Base-by-base conservation (phyloP, 148 eudicot species). In the Rhododendron vialii region DNA sequence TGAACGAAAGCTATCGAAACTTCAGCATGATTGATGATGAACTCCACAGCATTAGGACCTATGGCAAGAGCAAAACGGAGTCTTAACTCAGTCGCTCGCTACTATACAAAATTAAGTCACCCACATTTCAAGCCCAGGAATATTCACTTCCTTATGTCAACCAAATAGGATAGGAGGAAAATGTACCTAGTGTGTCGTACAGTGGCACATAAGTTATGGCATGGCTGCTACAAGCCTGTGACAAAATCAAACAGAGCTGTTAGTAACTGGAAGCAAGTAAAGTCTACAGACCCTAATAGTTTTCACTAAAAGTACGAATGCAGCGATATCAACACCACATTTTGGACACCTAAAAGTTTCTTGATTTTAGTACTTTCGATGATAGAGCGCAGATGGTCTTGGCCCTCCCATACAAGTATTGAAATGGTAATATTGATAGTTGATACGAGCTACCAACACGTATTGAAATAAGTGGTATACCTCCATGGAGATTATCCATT, bases 11-110 rank as follows among this genome's bases (percentile, higher is more conserved):
- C 96, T 63, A 95, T 87, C 61, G 98, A 93, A 83, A 95, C 89
- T 90, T 97, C 94, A 84, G 99, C 98, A 88, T 97, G 99, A 90
- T 97, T 95, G 83, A 97, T 90, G 82, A 97, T 95, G 92, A 93
- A 97, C 91, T 97, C 99, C 78, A 95, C 96, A 4, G 99, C 98
- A 90, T 97, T 92, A 78, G 95, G 89, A 88, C 98, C 99, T 97
- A 92, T 85, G 30, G 9, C 76, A n/a, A 22, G 18, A 41, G 28
- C 24, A 80, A 35, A 55, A 14, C 6, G 41, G 11, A 15, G 20
- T 38, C 12, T 18, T 14, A 83, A 28, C 38, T 65, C 28, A 48
- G 43, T 67, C 3, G 0, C 13, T 30, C 1, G 1, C 12, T 30
- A 45, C 3, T 83, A 18, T 15, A 59, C 43, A 6, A 61, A 55